Base-by-base conservation (phyloP, 2,329 filamentous ascomycete species). In the Claviceps sp. region DNA sequence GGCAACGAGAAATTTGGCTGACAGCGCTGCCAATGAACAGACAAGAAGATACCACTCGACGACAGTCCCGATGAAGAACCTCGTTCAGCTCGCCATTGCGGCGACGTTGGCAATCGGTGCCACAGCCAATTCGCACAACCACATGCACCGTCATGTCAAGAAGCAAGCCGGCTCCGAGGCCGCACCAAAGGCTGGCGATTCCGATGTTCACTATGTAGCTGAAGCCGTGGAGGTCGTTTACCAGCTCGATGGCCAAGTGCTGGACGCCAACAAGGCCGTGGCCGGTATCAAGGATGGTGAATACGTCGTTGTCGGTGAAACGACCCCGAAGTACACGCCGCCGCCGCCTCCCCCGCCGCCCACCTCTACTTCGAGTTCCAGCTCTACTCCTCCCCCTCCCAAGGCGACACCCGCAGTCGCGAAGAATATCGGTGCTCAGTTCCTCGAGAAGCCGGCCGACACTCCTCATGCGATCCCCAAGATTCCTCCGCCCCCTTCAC, bases 141-240 rank as follows among this genome's bases (percentile, higher is more conserved):
- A 83, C 64, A 74, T 74, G 54, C 80, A 79, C 57, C 67, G 74
- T 60, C 80, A 82, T 64, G 74, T 72, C 59, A 76, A 71, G 56
- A 79, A 77, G 68, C 73, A 77, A 54, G 68, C 59, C 37, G 63
- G 70, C 38, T 68, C 71, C 54, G 68, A 68, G 36, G 66, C 74
- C 49, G 77, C 62, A 74, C 71, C 68, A 74, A 72, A 53, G 66
- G 61, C 29, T 34, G 66, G 69, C 16, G 62, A 58, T 38, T 69
- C 72, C 47, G 71, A 77, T 52, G 71, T 69, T 53, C 76, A 79
- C 50, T 74, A 77, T 51, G 75, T 82, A 49, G 71, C 76, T 42
- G 79, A 76, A 43, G 76, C 82, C 36, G 82, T 80, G 49, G 77
- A 82, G 58, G 79, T 83, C 52, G 77, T 84, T 52, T 96, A 90